phyloP scores from a whole-genome alignment of 1,139 yeast genomes.

The Zygoascus sp. region DNA sequence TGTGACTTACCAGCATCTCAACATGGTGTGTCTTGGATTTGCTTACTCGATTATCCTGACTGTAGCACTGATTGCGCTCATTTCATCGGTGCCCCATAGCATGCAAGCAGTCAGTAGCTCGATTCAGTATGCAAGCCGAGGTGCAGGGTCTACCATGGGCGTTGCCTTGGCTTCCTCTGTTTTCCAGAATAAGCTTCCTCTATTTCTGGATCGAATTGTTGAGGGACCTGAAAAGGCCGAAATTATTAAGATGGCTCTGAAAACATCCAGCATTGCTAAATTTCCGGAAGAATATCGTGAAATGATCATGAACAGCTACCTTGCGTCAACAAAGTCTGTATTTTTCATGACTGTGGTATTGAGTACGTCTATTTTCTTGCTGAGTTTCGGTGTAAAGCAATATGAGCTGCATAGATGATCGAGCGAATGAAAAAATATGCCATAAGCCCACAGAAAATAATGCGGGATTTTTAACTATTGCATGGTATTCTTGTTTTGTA shows the following conservation, averaged over 20 bases:
- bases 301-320: constrained; percentile 2
- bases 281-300: neutral
- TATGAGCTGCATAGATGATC: neutral
- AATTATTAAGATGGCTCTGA: constrained; percentile 2
- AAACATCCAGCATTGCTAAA: constrained; percentile 1
- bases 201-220: constrained; percentile 3
- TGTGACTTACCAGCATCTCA: neutral
- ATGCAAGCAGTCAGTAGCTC: constrained; percentile 10
- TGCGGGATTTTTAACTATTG: no score
- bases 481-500: no score
- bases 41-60: constrained; percentile 9
- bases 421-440: neutral
- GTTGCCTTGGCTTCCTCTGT: constrained; percentile 7
- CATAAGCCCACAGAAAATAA: no score
- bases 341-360: neutral
- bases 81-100: constrained; percentile 1
- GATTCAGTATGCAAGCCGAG: constrained; percentile 8
- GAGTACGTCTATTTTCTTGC: neutral
- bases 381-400: neutral
- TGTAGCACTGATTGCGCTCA: constrained; percentile 4
- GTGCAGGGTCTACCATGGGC: constrained; percentile 9
- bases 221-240: constrained; percentile 4
- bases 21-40: constrained; percentile 9
- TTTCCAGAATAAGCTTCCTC: constrained; percentile 4
- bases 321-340: neutral